phyloP scores from a whole-genome alignment of 2,329 filamentous ascomycete genomes.

The Stromatinia cepivora region DNA sequence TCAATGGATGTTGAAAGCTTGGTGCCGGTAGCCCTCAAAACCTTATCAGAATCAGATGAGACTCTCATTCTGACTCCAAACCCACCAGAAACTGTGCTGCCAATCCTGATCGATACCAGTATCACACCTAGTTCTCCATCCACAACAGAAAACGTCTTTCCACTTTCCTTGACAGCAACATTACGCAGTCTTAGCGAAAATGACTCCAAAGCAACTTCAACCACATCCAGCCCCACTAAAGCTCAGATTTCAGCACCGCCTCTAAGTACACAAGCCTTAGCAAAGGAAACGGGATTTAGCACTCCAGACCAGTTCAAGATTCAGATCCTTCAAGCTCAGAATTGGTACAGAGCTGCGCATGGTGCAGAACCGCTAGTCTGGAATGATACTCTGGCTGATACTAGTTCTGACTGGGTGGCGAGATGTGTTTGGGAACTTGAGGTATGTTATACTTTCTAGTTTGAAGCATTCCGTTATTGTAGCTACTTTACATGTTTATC shows the following conservation, averaged over 20 bases:
- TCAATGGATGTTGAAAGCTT: neutral
- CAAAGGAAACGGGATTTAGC: neutral
- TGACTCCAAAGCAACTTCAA: neutral
- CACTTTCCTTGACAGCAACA: neutral
- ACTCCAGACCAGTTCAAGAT: neutral
- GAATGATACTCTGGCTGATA: slow-evolving; percentile 7
- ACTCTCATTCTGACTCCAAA: neutral
- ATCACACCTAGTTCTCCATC: neutral
- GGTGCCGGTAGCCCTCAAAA: neutral
- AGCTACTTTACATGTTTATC: neutral
- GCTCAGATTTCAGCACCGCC: neutral
- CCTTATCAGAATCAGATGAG: neutral
- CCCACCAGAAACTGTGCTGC: no score
- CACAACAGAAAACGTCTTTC: neutral
- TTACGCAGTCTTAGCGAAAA: neutral
- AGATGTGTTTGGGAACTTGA: neutral
- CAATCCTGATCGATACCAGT: neutral
- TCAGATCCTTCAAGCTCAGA: neutral
- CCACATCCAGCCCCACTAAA: neutral
- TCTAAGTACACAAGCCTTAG: neutral
- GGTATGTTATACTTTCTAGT: neutral
- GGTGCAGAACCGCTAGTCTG: neutral
- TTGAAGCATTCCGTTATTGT: no score
- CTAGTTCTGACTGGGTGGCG: neutral
- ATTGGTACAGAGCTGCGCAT: slow-evolving; percentile 14